Evolutionary conservation across 148 eudicot species (phyloP).

Genomic region (Hydrangea macrophylla): DNA sequence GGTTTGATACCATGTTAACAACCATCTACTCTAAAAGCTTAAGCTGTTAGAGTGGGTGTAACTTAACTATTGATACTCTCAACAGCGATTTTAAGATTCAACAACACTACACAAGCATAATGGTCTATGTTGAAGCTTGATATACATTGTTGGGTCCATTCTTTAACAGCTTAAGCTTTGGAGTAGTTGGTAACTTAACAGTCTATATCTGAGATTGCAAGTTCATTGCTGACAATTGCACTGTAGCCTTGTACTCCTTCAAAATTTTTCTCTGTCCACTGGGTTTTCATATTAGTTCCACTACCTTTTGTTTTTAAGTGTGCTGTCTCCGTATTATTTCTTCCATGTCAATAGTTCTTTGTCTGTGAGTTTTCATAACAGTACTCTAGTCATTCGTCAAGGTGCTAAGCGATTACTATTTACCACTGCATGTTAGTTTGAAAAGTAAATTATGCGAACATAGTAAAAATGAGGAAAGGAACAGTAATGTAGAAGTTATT

Average conservation of each 20-base stretch:
- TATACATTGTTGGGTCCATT: no score
- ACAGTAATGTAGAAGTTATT: background rate
- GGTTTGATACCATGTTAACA: background rate
- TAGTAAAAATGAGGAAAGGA: background rate
- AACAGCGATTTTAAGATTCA: no score
- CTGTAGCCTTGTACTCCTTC: background rate
- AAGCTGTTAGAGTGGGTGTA: no score
- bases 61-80: no score
- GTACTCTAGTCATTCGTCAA: background rate
- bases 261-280: background rate
- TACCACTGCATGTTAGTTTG: slow-evolving; percentile 5
- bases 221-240: background rate
- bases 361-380: background rate
- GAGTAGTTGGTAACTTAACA: no score
- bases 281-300: background rate
- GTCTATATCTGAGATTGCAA: background rate
- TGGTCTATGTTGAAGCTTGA: no score
- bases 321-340: background rate
- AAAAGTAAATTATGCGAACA: background rate
- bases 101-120: slow-evolving; percentile 1
- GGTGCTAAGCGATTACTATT: background rate
- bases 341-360: background rate
- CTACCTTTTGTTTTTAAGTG: background rate
- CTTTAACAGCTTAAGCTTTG: no score
- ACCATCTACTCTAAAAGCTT: no score